Conservation (phyloP, 176 grass and related monocot genomes). For the Musa troglodytarum region DNA sequence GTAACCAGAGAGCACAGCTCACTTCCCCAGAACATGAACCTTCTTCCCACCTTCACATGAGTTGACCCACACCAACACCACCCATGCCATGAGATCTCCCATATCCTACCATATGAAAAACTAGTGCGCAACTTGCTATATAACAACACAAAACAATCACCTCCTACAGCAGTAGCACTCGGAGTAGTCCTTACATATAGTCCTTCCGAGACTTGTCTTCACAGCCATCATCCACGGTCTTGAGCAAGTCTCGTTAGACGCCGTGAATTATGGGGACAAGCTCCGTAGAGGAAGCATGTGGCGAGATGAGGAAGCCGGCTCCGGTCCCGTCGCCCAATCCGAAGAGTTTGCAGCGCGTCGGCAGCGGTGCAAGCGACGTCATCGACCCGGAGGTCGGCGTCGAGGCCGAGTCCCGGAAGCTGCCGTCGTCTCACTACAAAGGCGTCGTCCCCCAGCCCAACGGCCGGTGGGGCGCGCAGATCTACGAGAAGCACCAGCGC, state of each 20-base stretch:
- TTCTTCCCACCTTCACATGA: not conserved
- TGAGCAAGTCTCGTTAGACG: too few species aligned
- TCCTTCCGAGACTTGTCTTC: not conserved
- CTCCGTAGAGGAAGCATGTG: not conserved
- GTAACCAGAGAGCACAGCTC: too few species aligned
- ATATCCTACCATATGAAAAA: not conserved
- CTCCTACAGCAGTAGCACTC: too few species aligned
- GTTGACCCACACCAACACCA: not conserved
- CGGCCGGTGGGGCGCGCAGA: slow-evolving; percentile 95
- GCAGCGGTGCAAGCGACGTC: not conserved
- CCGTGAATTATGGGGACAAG: not conserved
- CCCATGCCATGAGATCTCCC: not conserved
- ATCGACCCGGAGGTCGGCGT: not conserved
- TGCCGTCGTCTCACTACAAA: slow-evolving; percentile 85
- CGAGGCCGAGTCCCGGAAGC: slow-evolving; percentile 13
- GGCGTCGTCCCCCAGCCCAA: slow-evolving; percentile 98
- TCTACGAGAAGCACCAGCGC: slow-evolving; percentile 96
- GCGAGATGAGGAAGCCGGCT: not conserved
- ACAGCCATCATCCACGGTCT: too few species aligned
- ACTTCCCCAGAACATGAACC: too few species aligned
- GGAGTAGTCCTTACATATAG: not conserved
- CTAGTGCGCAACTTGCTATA: not conserved
- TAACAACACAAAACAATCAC: not conserved
- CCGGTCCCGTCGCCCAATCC: not conserved
- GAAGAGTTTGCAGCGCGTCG: not conserved